Conservation (phyloP, 257 asterid genomes). For the Fraxinus pennsylvanica region DNA sequence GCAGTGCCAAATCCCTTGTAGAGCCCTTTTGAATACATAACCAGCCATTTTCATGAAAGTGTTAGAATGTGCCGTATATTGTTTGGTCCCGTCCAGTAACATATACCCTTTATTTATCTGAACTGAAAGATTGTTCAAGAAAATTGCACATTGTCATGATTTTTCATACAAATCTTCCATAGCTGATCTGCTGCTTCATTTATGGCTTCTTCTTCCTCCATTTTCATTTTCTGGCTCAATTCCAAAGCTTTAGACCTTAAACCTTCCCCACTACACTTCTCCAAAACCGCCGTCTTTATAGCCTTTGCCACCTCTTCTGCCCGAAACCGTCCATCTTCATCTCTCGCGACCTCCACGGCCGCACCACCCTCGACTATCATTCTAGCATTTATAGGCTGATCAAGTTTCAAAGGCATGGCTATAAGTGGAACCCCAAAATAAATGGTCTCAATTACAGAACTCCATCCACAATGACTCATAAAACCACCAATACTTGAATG, state of each 20-base stretch:
- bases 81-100: too few relatives aligned
- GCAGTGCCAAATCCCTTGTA: too few relatives aligned
- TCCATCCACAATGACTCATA: constrained; percentile 55
- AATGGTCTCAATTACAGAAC: constrained; percentile 32
- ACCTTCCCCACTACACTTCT: background rate
- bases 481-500: constrained; percentile 40
- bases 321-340: constrained; percentile 21
- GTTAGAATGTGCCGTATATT: too few relatives aligned
- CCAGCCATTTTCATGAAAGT: too few relatives aligned
- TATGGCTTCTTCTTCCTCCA: constrained; percentile 3
- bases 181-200: constrained; percentile 7
- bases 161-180: constrained; percentile 23
- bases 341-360: constrained; percentile 35
- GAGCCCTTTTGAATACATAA: too few relatives aligned
- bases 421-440: constrained; percentile 36
- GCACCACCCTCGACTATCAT: constrained; percentile 29
- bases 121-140: background rate
- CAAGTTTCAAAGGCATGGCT: constrained; percentile 37
- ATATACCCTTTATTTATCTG: background rate
- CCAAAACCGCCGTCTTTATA: constrained; percentile 23
- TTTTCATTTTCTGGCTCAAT: constrained; percentile 10
- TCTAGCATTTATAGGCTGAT: constrained; percentile 38
- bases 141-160: background rate
- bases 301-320: constrained; percentile 36
- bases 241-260: background rate